phyloP scores from a whole-genome alignment of 192 early-diverging fungal genomes.

The Spizellomyces sp. region DNA sequence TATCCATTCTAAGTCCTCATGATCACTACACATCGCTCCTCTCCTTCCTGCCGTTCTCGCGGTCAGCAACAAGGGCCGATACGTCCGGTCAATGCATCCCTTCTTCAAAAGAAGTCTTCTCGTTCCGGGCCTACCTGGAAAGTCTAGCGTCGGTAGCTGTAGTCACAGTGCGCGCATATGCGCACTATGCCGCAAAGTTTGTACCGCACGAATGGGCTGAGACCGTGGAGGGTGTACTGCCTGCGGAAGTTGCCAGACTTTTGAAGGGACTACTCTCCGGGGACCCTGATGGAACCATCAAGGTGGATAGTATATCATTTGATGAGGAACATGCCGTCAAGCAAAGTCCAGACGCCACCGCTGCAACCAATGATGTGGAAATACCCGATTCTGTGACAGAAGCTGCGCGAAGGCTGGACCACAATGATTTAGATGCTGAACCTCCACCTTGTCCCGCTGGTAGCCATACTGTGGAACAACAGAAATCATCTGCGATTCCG shows the following conservation, averaged over 20 bases:
- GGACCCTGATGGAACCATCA: background rate
- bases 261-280: background rate
- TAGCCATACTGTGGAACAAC: too few species aligned
- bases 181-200: slow-evolving; percentile 13
- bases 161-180: slow-evolving; percentile 1
- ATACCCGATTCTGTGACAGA: background rate
- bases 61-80: too few species aligned
- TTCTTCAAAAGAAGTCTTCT: background rate
- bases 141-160: slow-evolving; percentile 4
- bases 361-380: background rate
- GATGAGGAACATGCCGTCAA: too few species aligned
- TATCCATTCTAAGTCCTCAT: too few species aligned
- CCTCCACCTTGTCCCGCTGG: background rate
- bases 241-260: slow-evolving; percentile 4
- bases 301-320: too few species aligned
- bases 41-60: too few species aligned
- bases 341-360: too few species aligned
- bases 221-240: slow-evolving; percentile 9
- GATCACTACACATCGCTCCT: too few species aligned
- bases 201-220: background rate
- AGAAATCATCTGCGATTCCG: too few species aligned
- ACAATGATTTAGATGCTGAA: background rate
- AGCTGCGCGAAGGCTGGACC: background rate
- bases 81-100: too few species aligned
- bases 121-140: background rate